phyloP scores from a whole-genome alignment of 2,329 filamentous ascomycete species.

The Penicillium frequentans region DNA sequence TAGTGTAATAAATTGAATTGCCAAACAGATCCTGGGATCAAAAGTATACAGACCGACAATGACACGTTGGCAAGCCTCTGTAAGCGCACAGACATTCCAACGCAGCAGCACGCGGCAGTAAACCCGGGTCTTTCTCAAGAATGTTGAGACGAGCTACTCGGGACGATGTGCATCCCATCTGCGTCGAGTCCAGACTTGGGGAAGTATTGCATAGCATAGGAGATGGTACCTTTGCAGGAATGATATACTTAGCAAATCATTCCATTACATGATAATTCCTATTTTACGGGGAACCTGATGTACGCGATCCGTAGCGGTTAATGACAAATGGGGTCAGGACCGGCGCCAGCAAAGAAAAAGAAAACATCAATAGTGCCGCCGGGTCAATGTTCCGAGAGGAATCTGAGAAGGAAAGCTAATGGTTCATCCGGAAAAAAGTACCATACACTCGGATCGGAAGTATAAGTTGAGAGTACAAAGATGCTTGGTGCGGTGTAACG shows the following conservation, averaged over 20 bases:
- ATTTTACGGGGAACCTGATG: not conserved
- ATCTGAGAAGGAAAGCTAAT: not conserved
- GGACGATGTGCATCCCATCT: not conserved
- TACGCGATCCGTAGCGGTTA: not conserved
- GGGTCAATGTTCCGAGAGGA: not conserved
- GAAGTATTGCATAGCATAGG: not conserved
- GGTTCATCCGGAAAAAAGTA: not conserved
- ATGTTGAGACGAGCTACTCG: conserved; percentile 1
- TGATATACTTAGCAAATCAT: not conserved
- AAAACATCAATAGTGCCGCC: conserved; percentile 1
- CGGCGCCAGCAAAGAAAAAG: not conserved
- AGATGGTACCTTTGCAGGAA: not conserved
- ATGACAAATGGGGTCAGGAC: conserved; percentile 1
- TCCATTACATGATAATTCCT: not conserved
- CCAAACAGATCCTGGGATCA: not conserved
- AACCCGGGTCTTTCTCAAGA: not conserved
- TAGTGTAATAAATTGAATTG: not conserved
- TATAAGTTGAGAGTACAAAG: not conserved
- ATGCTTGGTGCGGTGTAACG: not conserved
- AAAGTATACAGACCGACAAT: not conserved
- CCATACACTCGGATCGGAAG: not conserved
- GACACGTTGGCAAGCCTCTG: not conserved
- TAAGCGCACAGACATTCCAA: conserved; percentile 14
- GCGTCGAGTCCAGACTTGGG: not conserved
- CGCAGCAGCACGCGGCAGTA: not conserved